Evolutionary conservation across 106 monocot genomes (phyloP).

Genomic region (Acorus calamus): DNA sequence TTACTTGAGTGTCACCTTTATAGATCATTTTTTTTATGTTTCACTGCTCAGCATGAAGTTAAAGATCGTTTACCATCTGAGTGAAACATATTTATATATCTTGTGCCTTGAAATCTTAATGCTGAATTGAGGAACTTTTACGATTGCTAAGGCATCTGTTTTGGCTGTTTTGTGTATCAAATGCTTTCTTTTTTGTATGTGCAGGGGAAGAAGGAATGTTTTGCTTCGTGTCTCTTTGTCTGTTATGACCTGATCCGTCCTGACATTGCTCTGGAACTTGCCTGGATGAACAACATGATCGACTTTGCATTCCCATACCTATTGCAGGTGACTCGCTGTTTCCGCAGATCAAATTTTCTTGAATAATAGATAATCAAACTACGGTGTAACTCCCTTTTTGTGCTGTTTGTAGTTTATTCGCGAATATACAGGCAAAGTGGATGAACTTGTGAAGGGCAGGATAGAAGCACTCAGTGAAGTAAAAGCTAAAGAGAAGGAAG

Average conservation of each 20-base stretch:
- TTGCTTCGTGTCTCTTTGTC: slow-evolving; percentile 92
- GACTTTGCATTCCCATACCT: slow-evolving; percentile 95
- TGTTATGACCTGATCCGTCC: slow-evolving; percentile 94
- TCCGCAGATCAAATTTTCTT: too few species aligned
- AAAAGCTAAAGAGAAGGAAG: slow-evolving; percentile 80
- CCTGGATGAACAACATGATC: slow-evolving; percentile 95
- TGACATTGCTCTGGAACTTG: slow-evolving; percentile 91
- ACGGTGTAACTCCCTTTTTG: neutral
- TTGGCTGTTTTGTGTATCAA: neutral
- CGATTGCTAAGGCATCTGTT: neutral
- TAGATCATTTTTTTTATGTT: too few species aligned
- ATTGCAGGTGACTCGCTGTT: slow-evolving; percentile 45
- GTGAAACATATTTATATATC: too few species aligned
- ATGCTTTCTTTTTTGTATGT: slow-evolving; percentile 6
- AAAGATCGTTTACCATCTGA: too few species aligned
- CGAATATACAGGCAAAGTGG: slow-evolving; percentile 89
- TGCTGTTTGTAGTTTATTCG: slow-evolving; percentile 65
- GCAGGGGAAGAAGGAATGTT: slow-evolving; percentile 99
- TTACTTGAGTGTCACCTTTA: too few species aligned
- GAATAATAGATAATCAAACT: too few species aligned
- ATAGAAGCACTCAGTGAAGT: slow-evolving; percentile 77
- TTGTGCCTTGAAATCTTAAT: too few species aligned
- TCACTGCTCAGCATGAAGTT: too few species aligned
- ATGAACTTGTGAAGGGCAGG: slow-evolving; percentile 84
- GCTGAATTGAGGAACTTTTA: neutral